A percentile compares a stretch with the other conserved stretches of the same genome.
Evolutionary conservation across 129 eudicot genomes (phyloP).

Genomic region (Daucus carota): DH1_v3.0 NC_030388.2:22945501-22946000

Average conservation of each 20-base stretch:
- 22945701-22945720: neutral
- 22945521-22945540: neutral
- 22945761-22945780: neutral
- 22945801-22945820: neutral
- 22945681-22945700: neutral
- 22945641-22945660: neutral
- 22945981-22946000: slow-evolving; percentile 73
- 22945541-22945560: neutral
- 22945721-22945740: neutral
- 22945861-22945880: neutral
- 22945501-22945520: neutral
- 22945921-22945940: neutral
- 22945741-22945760: neutral
- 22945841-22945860: neutral
- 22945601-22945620: neutral
- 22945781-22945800: neutral
- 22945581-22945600: neutral
- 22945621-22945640: neutral
- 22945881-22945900: neutral
- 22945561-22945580: neutral
- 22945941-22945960: neutral
- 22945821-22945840: neutral
- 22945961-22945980: neutral
- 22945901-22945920: neutral
- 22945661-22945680: neutral